Conservation (phyloP, 805 yeast genomes). For the Metschnikowia baotianmanensis region DNA sequence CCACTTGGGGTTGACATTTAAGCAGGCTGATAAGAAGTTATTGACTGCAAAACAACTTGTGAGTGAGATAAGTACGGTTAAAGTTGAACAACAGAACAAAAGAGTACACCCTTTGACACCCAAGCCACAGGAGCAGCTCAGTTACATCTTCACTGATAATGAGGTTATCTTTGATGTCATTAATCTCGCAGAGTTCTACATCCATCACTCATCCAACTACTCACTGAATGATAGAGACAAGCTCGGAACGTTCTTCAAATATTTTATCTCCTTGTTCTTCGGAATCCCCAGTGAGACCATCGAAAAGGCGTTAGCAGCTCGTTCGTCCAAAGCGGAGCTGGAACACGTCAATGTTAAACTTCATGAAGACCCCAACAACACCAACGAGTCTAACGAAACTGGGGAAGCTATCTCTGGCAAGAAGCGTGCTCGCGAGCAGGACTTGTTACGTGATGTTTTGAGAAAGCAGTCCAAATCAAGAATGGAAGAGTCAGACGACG, state of each 20-base stretch:
- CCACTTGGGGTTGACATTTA: conserved; percentile 92
- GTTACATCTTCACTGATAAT: conserved; percentile 61
- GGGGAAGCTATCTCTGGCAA: conserved; percentile 25
- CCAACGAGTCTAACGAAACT: conserved; percentile 6
- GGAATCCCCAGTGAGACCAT: conserved; percentile 50
- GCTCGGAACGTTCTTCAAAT: conserved; percentile 64
- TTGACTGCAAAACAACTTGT: conserved; percentile 86
- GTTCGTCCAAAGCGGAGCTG: conserved; percentile 20
- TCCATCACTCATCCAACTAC: conserved; percentile 68
- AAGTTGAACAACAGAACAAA: conserved; percentile 87
- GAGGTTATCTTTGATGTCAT: conserved; percentile 73
- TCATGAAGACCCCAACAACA: conserved; percentile 17
- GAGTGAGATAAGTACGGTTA: conserved; percentile 88
- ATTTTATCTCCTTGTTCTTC: conserved; percentile 72
- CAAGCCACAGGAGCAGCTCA: conserved; percentile 72
- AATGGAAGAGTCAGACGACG: conserved; percentile 34
- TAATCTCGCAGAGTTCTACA: conserved; percentile 61
- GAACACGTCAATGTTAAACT: conserved; percentile 17
- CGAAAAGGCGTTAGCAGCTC: conserved; percentile 35
- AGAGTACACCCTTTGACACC: conserved; percentile 84
- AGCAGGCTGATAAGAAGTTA: conserved; percentile 92
- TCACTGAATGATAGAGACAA: conserved; percentile 80
- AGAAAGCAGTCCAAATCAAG: conserved; percentile 47
- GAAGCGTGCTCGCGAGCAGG: conserved; percentile 53
- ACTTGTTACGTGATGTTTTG: conserved; percentile 58